These are phyloP conservation scores for Achaetomiella virescens DNA, from an alignment of 495 filamentous ascomycete genomes.

Conservation along the genomic window DNA sequence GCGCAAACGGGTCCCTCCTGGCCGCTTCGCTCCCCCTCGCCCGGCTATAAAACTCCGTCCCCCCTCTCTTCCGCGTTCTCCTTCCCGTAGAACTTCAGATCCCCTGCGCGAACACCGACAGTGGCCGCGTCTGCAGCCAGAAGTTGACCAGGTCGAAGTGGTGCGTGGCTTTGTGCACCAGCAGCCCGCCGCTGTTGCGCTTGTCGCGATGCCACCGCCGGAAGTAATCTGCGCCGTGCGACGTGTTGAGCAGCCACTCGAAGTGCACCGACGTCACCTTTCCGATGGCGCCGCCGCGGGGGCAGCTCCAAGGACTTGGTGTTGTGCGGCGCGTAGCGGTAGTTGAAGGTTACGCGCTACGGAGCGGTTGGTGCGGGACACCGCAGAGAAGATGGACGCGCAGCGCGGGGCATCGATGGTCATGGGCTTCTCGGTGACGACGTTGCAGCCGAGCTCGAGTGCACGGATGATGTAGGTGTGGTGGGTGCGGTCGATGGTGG, in stretches of 20 bases:
- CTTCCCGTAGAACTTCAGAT: constrained; percentile 42
- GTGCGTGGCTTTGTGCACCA: constrained; percentile 47
- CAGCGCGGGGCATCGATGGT: constrained; percentile 48
- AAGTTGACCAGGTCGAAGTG: constrained; percentile 49
- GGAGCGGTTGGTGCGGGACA: constrained; percentile 29
- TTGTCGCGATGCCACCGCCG: constrained; percentile 57
- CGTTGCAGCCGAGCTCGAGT: constrained; percentile 50
- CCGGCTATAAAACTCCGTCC: constrained; percentile 35
- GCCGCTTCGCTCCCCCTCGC: constrained; percentile 33
- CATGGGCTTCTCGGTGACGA: constrained; percentile 57
- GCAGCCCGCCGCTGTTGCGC: constrained; percentile 49
- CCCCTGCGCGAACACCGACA: constrained; percentile 43
- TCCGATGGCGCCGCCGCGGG: constrained; percentile 45
- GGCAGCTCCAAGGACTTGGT: constrained; percentile 46
- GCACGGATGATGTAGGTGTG: constrained; percentile 50
- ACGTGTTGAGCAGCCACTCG: constrained; percentile 55
- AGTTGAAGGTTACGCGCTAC: constrained; percentile 48
- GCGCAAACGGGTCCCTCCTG: constrained; percentile 41
- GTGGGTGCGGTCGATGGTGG: constrained; percentile 55
- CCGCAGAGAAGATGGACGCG: constrained; percentile 42
- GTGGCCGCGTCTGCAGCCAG: constrained; percentile 41
- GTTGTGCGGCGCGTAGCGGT: constrained; percentile 48
- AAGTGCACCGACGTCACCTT: constrained; percentile 51
- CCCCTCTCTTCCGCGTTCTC: constrained; percentile 39
- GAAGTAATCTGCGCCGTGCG: constrained; percentile 56